Evolutionary conservation across 2,329 filamentous ascomycete genomes (phyloP).

Genomic region (Ascosphaera apis): DNA sequence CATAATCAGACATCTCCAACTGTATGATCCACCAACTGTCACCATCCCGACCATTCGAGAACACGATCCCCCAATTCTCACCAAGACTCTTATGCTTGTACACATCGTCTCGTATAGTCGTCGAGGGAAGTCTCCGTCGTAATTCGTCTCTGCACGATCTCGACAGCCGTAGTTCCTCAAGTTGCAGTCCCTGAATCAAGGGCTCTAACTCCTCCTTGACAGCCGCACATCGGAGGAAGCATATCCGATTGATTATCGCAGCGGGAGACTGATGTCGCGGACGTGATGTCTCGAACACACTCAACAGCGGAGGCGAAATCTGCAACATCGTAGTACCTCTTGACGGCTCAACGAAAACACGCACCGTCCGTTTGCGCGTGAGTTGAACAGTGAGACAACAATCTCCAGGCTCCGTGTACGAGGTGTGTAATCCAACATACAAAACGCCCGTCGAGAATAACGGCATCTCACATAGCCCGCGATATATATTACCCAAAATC

Average conservation of each 20-base stretch:
- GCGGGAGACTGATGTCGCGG: constrained; percentile 19
- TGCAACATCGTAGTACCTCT: constrained; percentile 54
- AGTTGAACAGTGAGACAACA: constrained; percentile 48
- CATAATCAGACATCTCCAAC: constrained; percentile 7
- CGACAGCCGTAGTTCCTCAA: constrained; percentile 16
- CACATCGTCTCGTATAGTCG: constrained; percentile 41
- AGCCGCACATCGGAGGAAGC: constrained; percentile 16
- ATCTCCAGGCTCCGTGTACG: constrained; percentile 37
- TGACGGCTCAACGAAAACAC: constrained; percentile 48
- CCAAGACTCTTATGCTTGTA: constrained; percentile 48
- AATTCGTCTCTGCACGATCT: constrained; percentile 20
- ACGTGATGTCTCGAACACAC: constrained; percentile 43
- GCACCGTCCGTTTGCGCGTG: constrained; percentile 35
- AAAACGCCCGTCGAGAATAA: constrained; percentile 40
- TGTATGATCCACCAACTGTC: constrained; percentile 57
- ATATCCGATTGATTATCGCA: constrained; percentile 17
- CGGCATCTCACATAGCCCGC: constrained; percentile 33
- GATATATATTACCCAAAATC: constrained; percentile 43
- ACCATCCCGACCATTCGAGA: constrained; percentile 46
- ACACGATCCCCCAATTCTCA: constrained; percentile 46
- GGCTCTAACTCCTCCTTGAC: constrained; percentile 19
- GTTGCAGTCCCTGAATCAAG: constrained; percentile 14
- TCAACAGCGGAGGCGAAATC: constrained; percentile 35
- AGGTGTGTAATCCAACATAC: constrained; percentile 33
- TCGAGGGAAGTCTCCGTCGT: constrained; percentile 37